phyloP scores from a whole-genome alignment of 2,329 filamentous ascomycete species.

The Exophiala calicioides region DNA sequence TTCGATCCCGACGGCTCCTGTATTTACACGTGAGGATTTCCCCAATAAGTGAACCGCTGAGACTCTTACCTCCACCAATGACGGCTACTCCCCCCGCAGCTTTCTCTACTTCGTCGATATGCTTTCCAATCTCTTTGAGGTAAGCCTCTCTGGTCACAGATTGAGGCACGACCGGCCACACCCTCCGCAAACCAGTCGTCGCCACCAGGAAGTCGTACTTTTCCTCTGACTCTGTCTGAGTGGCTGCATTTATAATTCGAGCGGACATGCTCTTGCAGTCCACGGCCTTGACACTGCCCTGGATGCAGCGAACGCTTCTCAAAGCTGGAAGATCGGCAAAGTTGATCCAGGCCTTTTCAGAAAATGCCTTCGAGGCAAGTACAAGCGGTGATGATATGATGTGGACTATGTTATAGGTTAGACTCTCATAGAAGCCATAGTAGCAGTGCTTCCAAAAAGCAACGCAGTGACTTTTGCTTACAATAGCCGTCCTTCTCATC shows the following conservation, averaged over 20 bases:
- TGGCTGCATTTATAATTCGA: slow-evolving; percentile 53
- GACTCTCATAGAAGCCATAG: too few species aligned
- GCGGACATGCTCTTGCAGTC: slow-evolving; percentile 63
- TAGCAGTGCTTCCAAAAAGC: too few species aligned
- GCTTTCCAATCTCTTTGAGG: slow-evolving; percentile 60
- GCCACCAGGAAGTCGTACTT: slow-evolving; percentile 75
- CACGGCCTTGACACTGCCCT: slow-evolving; percentile 64
- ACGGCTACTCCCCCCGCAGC: slow-evolving; percentile 64
- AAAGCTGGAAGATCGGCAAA: slow-evolving; percentile 68
- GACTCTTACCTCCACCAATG: slow-evolving; percentile 64
- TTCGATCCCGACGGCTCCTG: slow-evolving; percentile 71
- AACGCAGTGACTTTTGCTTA: too few species aligned
- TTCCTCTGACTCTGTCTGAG: slow-evolving; percentile 42
- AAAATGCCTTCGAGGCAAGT: slow-evolving; percentile 63
- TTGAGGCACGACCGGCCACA: slow-evolving; percentile 73
- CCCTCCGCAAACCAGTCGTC: slow-evolving; percentile 68
- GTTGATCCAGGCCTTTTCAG: slow-evolving; percentile 68
- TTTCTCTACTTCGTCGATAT: slow-evolving; percentile 57
- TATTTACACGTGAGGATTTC: background rate
- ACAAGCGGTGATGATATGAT: slow-evolving; percentile 74
- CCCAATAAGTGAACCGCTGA: background rate
- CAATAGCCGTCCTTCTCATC: slow-evolving; percentile 84
- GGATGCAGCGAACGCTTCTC: slow-evolving; percentile 64
- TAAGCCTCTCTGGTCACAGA: slow-evolving; percentile 63
- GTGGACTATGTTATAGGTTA: too few species aligned